phyloP scores from a whole-genome alignment of 768 basidiomycete species.

The Jaapia argillacea region DNA sequence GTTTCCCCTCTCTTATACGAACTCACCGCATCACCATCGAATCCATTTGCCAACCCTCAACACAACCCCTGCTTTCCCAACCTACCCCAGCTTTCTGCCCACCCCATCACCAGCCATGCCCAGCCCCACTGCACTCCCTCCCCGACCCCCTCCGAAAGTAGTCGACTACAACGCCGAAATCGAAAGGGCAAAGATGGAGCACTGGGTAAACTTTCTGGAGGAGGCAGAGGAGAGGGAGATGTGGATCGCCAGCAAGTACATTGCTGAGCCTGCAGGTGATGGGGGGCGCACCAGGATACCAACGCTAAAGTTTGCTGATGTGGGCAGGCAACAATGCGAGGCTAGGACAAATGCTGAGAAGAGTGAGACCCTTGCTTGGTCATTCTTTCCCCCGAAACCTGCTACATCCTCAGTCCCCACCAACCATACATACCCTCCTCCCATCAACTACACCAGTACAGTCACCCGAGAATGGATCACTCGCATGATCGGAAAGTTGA shows the following conservation, averaged over 20 bases:
- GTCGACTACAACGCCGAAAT: too few species aligned
- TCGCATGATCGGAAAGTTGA: slow-evolving; percentile 1
- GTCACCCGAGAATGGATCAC: slow-evolving; percentile 10
- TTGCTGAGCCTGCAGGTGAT: slow-evolving; percentile 6
- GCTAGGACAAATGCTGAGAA: slow-evolving; percentile 14
- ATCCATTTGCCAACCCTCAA: too few species aligned
- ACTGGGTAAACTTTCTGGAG: slow-evolving; percentile 16
- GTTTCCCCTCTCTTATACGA: too few species aligned
- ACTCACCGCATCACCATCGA: too few species aligned
- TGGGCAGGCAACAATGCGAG: neutral
- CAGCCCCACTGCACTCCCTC: too few species aligned
- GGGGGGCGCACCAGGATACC: slow-evolving; percentile 10
- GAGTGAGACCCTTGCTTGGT: slow-evolving; percentile 6
- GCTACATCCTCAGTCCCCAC: neutral
- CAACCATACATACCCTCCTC: slow-evolving; percentile 6
- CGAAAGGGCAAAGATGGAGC: too few species aligned
- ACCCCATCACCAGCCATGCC: too few species aligned
- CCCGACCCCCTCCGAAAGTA: too few species aligned
- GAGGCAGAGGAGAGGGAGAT: slow-evolving; percentile 7
- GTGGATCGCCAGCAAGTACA: slow-evolving; percentile 11
- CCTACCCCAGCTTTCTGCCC: too few species aligned
- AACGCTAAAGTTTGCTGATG: slow-evolving; percentile 4
- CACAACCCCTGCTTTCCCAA: too few species aligned
- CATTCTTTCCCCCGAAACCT: slow-evolving; percentile 17
- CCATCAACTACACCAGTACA: neutral